phyloP scores from a whole-genome alignment of 768 basidiomycete genomes.

The Paxillus ammoniavirescens region DNA sequence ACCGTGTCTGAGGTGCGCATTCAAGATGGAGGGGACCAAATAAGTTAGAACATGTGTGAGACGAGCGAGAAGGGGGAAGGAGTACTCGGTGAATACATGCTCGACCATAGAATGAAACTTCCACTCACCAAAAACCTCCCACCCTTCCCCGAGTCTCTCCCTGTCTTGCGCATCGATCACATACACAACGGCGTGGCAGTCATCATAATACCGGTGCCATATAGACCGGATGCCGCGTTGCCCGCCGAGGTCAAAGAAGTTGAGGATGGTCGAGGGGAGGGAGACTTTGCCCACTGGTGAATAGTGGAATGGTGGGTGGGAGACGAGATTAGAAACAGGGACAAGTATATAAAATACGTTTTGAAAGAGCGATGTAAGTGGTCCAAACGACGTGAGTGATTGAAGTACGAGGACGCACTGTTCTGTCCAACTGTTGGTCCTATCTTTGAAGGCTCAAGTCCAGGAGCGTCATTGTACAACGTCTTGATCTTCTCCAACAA shows the following conservation, averaged over 20 bases:
- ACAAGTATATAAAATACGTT: too few relatives aligned
- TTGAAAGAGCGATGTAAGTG: too few relatives aligned
- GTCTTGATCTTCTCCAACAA: conserved; percentile 94
- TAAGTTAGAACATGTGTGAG: neutral
- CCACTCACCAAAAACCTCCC: conserved; percentile 93
- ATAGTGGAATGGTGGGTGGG: neutral
- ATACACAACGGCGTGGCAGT: conserved; percentile 95
- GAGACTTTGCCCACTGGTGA: conserved; percentile 84
- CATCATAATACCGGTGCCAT: conserved; percentile 93
- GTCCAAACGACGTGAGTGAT: too few relatives aligned
- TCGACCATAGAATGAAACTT: neutral
- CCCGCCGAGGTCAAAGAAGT: conserved; percentile 97
- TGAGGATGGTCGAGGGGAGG: conserved; percentile 88
- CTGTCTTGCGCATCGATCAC: conserved; percentile 92
- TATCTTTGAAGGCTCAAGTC: conserved; percentile 90
- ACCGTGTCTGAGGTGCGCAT: conserved; percentile 59
- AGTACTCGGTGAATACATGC: neutral
- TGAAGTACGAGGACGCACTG: conserved; percentile 52
- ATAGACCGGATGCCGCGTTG: conserved; percentile 92
- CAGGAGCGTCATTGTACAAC: conserved; percentile 81
- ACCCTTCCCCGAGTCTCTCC: conserved; percentile 87
- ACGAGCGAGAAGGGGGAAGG: neutral
- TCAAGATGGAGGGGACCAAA: neutral
- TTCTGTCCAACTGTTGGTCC: conserved; percentile 97
- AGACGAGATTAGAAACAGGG: neutral